Conservation (phyloP, 2,329 filamentous ascomycete genomes). For the Aspergillus caelatus region DNA sequence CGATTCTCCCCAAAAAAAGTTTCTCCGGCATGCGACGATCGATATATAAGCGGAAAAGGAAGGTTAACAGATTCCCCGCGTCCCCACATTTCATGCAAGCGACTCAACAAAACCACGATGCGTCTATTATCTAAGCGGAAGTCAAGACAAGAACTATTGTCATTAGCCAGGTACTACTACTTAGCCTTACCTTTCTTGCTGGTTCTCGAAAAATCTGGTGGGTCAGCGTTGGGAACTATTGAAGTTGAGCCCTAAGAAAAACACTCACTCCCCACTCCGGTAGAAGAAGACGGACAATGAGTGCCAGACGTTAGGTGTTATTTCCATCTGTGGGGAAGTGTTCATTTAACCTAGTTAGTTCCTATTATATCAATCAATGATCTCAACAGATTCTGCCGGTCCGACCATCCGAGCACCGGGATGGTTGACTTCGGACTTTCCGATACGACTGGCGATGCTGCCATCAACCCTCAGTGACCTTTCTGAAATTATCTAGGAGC, state of each 20-base stretch:
- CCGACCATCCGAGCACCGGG: background rate
- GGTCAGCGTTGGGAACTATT: background rate
- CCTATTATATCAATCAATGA: background rate
- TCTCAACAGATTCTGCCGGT: background rate
- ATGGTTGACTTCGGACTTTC: background rate
- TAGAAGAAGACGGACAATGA: background rate
- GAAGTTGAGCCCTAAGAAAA: background rate
- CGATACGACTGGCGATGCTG: background rate
- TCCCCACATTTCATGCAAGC: background rate
- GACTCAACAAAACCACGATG: background rate
- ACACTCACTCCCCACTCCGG: background rate
- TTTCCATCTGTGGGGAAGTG: background rate
- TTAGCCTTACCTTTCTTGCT: background rate
- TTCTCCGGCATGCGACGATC: background rate
- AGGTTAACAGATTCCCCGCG: background rate
- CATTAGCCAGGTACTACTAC: background rate
- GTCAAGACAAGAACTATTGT: background rate
- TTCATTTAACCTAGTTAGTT: background rate
- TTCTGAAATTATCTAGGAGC: background rate
- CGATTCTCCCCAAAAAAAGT: background rate
- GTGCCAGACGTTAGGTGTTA: background rate
- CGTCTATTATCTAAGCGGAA: background rate
- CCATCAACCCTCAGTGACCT: background rate
- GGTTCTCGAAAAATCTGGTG: background rate
- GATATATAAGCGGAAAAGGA: background rate